phyloP scores from a whole-genome alignment of 345 rosid species.

The Cardiospermum halicacabum region DNA sequence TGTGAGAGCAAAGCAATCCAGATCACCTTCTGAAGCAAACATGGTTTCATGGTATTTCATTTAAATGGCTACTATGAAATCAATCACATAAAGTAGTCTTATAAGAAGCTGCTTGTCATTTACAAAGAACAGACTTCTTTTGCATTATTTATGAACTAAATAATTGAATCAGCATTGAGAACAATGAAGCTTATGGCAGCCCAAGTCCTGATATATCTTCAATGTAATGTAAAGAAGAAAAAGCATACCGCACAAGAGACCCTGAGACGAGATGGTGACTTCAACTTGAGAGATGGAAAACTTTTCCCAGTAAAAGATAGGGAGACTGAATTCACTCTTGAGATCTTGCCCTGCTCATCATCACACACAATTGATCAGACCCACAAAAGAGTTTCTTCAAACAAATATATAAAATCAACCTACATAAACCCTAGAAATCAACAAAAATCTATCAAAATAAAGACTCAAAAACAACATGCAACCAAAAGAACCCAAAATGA shows the following conservation, averaged over 20 bases:
- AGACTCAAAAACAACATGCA: not conserved
- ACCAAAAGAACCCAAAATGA: not conserved
- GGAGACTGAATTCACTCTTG: slow-evolving; percentile 29
- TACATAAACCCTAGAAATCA: not conserved
- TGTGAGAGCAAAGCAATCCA: too few species aligned
- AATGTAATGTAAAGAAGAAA: not conserved
- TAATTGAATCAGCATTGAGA: not conserved
- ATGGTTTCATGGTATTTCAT: too few species aligned
- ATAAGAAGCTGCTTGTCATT: too few species aligned
- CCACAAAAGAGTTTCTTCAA: not conserved
- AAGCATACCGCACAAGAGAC: slow-evolving; percentile 46
- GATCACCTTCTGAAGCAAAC: too few species aligned
- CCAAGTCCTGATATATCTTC: not conserved
- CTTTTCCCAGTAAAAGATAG: slow-evolving; percentile 26
- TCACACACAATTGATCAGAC: not conserved
- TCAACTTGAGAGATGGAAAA: slow-evolving; percentile 36
- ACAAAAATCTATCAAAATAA: not conserved
- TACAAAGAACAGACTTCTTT: not conserved
- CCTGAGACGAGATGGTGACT: slow-evolving; percentile 21
- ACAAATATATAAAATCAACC: not conserved
- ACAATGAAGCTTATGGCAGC: not conserved
- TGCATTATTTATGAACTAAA: too few species aligned
- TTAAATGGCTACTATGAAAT: too few species aligned
- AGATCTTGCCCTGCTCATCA: slow-evolving; percentile 34
- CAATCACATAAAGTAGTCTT: too few species aligned